phyloP scores from a whole-genome alignment of 225 moss, liverwort and hornwort genomes.

The Asterella californica region DNA sequence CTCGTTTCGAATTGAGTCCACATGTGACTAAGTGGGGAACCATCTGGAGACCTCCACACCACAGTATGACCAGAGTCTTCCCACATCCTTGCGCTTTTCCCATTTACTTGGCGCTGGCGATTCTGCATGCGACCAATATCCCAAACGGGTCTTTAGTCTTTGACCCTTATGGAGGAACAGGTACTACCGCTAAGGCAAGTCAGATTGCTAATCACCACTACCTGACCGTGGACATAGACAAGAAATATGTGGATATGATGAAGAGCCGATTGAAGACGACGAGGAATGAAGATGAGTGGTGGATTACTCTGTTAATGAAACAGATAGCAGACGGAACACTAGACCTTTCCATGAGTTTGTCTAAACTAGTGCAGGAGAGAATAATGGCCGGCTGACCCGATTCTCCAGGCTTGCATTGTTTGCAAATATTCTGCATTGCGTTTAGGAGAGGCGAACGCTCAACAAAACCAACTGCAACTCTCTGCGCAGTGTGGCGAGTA shows the following conservation, averaged over 20 bases:
- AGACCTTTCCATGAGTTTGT: neutral
- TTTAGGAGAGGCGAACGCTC: too few relatives aligned
- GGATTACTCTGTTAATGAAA: neutral
- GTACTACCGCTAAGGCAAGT: neutral
- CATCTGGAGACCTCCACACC: neutral
- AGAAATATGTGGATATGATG: neutral
- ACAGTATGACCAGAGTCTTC: neutral
- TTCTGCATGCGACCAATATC: neutral
- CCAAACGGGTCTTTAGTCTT: neutral
- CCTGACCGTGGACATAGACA: neutral
- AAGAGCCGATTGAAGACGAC: neutral
- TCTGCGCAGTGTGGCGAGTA: too few relatives aligned
- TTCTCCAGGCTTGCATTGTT: too few relatives aligned
- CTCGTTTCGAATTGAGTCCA: neutral
- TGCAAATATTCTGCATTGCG: too few relatives aligned
- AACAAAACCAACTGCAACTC: too few relatives aligned
- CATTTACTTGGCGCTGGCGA: neutral
- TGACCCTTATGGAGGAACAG: neutral
- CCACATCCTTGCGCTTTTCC: neutral
- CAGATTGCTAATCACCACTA: neutral
- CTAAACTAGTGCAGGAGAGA: neutral
- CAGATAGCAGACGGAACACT: neutral
- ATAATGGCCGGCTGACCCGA: neutral
- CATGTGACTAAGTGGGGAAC: neutral
- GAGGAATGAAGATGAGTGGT: neutral